Conservation (phyloP, 345 rosid genomes). For the Eutrema japonicum region DNA sequence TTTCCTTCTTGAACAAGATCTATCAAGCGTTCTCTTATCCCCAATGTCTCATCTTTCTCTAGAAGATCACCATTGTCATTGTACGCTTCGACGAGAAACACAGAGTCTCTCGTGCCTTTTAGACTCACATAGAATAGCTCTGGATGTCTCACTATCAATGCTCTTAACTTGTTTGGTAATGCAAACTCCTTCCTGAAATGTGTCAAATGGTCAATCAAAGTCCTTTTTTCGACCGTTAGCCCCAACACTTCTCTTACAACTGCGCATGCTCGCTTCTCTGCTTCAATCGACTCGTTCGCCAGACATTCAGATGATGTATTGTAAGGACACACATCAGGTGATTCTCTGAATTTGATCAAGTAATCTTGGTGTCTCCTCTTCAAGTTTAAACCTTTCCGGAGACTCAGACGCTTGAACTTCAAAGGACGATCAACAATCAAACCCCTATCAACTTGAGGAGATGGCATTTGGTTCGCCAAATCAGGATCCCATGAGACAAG, state of each 20-base stretch:
- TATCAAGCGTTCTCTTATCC: constrained; percentile 59
- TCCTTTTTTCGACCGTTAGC: constrained; percentile 72
- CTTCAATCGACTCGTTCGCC: constrained; percentile 60
- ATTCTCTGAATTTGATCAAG: constrained; percentile 67
- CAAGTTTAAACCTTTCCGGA: constrained; percentile 75
- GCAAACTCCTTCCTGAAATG: constrained; percentile 86
- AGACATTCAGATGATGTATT: constrained; percentile 51
- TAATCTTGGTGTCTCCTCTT: constrained; percentile 64
- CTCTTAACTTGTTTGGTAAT: constrained; percentile 73
- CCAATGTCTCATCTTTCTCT: constrained; percentile 58
- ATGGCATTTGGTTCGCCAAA: constrained; percentile 57
- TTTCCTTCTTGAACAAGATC: constrained; percentile 70
- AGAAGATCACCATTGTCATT: constrained; percentile 69
- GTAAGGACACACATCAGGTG: constrained; percentile 75
- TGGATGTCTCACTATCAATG: constrained; percentile 78
- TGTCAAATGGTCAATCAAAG: constrained; percentile 81
- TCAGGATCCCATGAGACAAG: constrained; percentile 77
- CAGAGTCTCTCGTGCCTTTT: constrained; percentile 81
- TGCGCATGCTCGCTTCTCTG: constrained; percentile 83
- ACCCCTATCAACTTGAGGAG: constrained; percentile 44
- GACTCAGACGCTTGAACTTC: constrained; percentile 77
- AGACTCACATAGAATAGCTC: constrained; percentile 81
- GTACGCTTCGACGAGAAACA: constrained; percentile 69
- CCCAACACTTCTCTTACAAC: constrained; percentile 75
- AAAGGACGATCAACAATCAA: constrained; percentile 85